A percentile compares a stretch with the other conserved stretches of the same genome.
Evolutionary conservation across 768 basidiomycete genomes (phyloP).

Genomic region (Serendipita sp.): DNA sequence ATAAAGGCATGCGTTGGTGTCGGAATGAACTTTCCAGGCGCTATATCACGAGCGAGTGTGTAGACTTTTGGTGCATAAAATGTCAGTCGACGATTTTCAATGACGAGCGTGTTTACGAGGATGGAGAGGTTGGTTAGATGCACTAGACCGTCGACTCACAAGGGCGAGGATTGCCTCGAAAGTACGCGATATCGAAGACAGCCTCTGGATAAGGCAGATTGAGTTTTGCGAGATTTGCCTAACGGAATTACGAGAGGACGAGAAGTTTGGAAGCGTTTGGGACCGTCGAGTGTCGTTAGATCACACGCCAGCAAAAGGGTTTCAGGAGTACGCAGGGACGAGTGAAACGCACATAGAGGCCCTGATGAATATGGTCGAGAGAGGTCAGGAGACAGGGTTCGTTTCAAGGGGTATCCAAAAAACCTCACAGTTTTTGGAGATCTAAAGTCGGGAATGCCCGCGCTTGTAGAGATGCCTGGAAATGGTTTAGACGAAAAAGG

Average conservation of each 20-base stretch:
- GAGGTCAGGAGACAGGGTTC: neutral
- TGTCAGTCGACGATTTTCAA: neutral
- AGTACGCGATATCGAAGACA: conserved; percentile 84
- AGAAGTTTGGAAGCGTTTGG: neutral
- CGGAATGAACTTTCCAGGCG: conserved; percentile 79
- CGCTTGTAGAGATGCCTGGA: conserved; percentile 58
- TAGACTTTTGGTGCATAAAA: conserved; percentile 38
- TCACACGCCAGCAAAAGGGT: neutral
- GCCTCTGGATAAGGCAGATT: conserved; percentile 88
- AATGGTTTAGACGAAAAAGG: neutral
- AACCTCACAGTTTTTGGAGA: conserved; percentile 60
- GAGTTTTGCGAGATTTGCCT: conserved; percentile 64
- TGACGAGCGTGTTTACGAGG: neutral
- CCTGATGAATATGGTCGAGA: conserved; percentile 19
- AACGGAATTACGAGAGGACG: conserved; percentile 7
- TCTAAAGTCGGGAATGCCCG: conserved; percentile 82
- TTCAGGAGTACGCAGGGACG: neutral
- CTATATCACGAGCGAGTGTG: conserved; percentile 81
- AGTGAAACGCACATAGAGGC: conserved; percentile 31
- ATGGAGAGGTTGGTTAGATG: neutral
- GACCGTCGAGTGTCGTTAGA: neutral
- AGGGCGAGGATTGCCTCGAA: conserved; percentile 61
- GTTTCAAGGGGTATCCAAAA: conserved; percentile 13
- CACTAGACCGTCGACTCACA: conserved; percentile 31
- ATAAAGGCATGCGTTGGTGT: conserved; percentile 86